Percentiles rank a stretch among this genome's conserved stretches.
phyloP scores from a whole-genome alignment of 73 alveolate genomes.

The Blepharisma stoltei region DNA sequence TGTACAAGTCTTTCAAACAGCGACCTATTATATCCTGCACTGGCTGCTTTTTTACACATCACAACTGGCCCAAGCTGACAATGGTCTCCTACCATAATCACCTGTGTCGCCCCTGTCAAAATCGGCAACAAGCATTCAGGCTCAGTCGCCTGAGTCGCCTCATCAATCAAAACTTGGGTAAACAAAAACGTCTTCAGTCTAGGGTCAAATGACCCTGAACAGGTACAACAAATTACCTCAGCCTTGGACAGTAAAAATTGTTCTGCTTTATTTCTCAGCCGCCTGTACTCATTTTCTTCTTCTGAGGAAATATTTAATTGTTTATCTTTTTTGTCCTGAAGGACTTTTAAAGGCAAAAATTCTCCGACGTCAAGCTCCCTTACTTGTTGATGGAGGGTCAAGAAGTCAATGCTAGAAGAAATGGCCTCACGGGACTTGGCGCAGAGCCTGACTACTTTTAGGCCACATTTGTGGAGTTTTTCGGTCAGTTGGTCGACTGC shows the following conservation, averaged over 20 bases:
- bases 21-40: constrained; percentile 96
- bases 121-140: constrained; percentile 97
- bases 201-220: constrained; percentile 93
- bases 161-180: constrained; percentile 94
- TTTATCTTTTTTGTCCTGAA: background rate
- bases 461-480: constrained; percentile 83
- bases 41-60: constrained; percentile 98
- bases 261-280: constrained; percentile 88
- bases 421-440: constrained; percentile 98
- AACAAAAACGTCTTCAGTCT: constrained; percentile 86
- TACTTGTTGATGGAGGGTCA: constrained; percentile 73
- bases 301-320: background rate
- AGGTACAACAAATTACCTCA: constrained; percentile 95
- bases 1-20: constrained; percentile 96
- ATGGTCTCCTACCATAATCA: constrained; percentile 98
- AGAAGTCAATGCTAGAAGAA: constrained; percentile 91
- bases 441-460: constrained; percentile 80
- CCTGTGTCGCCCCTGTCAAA: constrained; percentile 79
- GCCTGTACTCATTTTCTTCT: constrained; percentile 69
- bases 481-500: constrained; percentile 96
- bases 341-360: constrained; percentile 25
- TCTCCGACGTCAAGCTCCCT: constrained; percentile 46
- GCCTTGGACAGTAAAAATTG: constrained; percentile 79
- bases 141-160: constrained; percentile 91
- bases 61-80: constrained; percentile 99